phyloP scores from a whole-genome alignment of 2,329 filamentous ascomycete species.

The Hypomyces rosellus region DNA sequence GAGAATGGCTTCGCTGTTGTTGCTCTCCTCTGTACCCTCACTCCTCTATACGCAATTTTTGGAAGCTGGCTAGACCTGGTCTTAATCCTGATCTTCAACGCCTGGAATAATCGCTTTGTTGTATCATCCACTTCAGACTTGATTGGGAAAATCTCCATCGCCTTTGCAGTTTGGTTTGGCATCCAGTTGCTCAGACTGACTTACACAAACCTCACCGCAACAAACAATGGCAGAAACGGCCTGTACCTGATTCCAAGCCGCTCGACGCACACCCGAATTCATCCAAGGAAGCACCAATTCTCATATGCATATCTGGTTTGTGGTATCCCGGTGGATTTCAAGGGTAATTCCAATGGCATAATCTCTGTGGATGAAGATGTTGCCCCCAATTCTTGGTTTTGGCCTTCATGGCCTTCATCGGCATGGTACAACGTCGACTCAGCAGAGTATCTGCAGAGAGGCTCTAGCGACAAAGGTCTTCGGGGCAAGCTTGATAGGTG shows the following conservation, averaged over 20 bases:
- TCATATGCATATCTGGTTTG: slow-evolving; percentile 64
- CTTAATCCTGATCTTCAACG: slow-evolving; percentile 18
- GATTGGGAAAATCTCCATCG: neutral
- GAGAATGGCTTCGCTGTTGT: neutral
- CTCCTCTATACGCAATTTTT: slow-evolving; percentile 12
- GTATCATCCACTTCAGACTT: neutral
- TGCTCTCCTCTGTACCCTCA: neutral
- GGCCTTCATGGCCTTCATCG: slow-evolving; percentile 12
- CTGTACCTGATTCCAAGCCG: slow-evolving; percentile 56
- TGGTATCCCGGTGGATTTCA: slow-evolving; percentile 60
- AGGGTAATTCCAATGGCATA: slow-evolving; percentile 48
- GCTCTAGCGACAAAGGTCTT: slow-evolving; percentile 45
- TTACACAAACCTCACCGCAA: neutral
- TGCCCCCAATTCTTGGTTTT: slow-evolving; percentile 22
- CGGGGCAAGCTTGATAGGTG: slow-evolving; percentile 57
- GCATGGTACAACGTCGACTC: slow-evolving; percentile 56
- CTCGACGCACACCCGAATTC: slow-evolving; percentile 60
- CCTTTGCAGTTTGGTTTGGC: too few species aligned
- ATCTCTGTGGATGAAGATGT: slow-evolving; percentile 39
- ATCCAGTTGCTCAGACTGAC: neutral
- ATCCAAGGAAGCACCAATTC: slow-evolving; percentile 63
- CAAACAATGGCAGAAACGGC: neutral
- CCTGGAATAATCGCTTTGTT: slow-evolving; percentile 13
- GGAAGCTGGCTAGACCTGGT: slow-evolving; percentile 20
- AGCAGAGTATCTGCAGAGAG: slow-evolving; percentile 55